These are phyloP conservation scores for Globisporangium megalacanthum DNA, from an alignment of 352 stramenopile genomes.

Conservation along the genomic window DNA sequence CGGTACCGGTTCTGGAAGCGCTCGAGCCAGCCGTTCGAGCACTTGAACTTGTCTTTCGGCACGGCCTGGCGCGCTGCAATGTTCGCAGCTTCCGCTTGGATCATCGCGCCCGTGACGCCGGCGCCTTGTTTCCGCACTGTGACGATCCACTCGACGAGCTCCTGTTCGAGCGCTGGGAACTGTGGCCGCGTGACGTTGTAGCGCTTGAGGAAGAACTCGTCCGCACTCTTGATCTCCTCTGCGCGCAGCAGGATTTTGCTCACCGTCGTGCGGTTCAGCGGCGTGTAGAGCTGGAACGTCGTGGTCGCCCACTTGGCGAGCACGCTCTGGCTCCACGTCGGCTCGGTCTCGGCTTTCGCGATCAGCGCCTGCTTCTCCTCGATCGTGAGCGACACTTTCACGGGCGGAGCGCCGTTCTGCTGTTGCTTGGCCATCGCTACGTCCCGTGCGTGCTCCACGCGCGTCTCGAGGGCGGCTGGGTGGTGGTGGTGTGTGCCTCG, in stretches of 20 bases:
- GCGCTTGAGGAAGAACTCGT: slow-evolving; percentile 9
- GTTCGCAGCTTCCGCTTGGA: slow-evolving; percentile 4
- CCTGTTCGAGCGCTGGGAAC: slow-evolving; percentile 7
- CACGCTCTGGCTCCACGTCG: slow-evolving; percentile 4
- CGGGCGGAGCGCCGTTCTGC: background rate
- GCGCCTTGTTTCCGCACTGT: slow-evolving; percentile 5
- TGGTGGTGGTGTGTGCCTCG: background rate
- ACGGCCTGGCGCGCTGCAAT: slow-evolving; percentile 2
- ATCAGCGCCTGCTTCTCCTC: slow-evolving; percentile 8
- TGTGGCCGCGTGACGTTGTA: slow-evolving; percentile 9
- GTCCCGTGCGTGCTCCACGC: too few relatives aligned
- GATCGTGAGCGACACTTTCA: slow-evolving; percentile 5
- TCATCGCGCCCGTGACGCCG: slow-evolving; percentile 6
- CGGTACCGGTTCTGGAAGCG: slow-evolving; percentile 7
- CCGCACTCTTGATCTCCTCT: slow-evolving; percentile 7
- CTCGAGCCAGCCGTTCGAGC: slow-evolving; percentile 9
- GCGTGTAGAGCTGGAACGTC: slow-evolving; percentile 5
- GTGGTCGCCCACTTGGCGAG: slow-evolving; percentile 6
- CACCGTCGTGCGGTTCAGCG: slow-evolving; percentile 8
- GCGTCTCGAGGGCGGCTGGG: too few relatives aligned
- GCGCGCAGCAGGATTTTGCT: slow-evolving; percentile 9
- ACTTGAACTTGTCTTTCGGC: slow-evolving; percentile 9
- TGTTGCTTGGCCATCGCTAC: background rate
- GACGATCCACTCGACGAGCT: slow-evolving; percentile 8
- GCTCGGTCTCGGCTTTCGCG: slow-evolving; percentile 6